Base-by-base conservation (phyloP, 176 grass and related monocot genomes). In the Carex parvula region DNA sequence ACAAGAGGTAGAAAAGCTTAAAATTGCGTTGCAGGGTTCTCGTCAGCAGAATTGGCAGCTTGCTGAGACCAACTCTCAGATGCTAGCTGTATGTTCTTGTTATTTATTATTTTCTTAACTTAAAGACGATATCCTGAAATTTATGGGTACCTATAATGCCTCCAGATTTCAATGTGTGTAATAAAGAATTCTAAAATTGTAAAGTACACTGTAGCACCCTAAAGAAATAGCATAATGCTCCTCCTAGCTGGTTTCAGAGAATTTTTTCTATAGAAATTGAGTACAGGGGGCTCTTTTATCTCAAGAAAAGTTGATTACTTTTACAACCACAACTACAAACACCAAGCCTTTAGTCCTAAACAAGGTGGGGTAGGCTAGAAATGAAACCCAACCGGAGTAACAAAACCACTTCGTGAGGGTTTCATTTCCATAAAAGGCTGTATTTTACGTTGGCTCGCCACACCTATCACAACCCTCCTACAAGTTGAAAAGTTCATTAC, bases 31-130 rank as follows among this genome's bases (percentile, higher is more conserved):
- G 64, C 89, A 91, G 0, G 56, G 74, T 6, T 6, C 41, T 0
- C 83, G 41, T 4, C 87, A 92, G 62, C 87, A 94, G 80, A 97
- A 97, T 24, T 37, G 67, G 78, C 84, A 84, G 6, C 69, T 97
- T 7, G 87, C 86, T 2, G 86, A 85, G 52, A 8, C 67, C 10
- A 91, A 97, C 68, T 91, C 94, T 1, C 84, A 82, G 57, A 90
- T 91, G 50, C 66, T 92, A 0, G 52, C 67, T 84, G 94, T 97
- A 84, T 2, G 83, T 85, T 67, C 61, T 61, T 4, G 66, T 87
- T 24, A 11, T 16, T 15, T 67, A 9, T 22, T 71, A 3, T 44
- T 46, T 46, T 57, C 24, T 78, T 56, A 78, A 78, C 16, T 75
- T 77, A 32, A 35, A 39, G 72, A 54, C 48, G 15, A 29, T 32